phyloP scores from a whole-genome alignment of 164 flowering plant species.

The grape (Vitis vinifera) region ASM3070453v1 NC_081810.1:2389501-2390000 shows the following conservation, averaged over 20 bases:
- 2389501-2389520: slow-evolving; percentile 57
- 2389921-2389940: not conserved
- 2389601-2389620: slow-evolving; percentile 52
- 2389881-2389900: not conserved
- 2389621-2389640: slow-evolving; percentile 59
- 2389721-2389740: slow-evolving; percentile 82
- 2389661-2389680: slow-evolving; percentile 57
- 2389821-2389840: slow-evolving; percentile 89
- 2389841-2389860: slow-evolving; percentile 86
- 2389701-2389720: slow-evolving; percentile 80
- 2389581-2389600: slow-evolving; percentile 51
- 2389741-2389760: slow-evolving; percentile 91
- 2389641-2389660: slow-evolving; percentile 58
- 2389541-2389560: slow-evolving; percentile 86
- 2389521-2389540: slow-evolving; percentile 55
- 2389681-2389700: slow-evolving; percentile 72
- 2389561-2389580: slow-evolving; percentile 63
- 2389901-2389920: not conserved
- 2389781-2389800: slow-evolving; percentile 68
- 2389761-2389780: slow-evolving; percentile 69
- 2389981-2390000: slow-evolving; percentile 87
- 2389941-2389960: not conserved
- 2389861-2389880: not conserved
- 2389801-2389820: slow-evolving; percentile 85
- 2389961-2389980: slow-evolving; percentile 24